Conservation (phyloP, 73 alveolate species). For the Breviolum minutum region DNA sequence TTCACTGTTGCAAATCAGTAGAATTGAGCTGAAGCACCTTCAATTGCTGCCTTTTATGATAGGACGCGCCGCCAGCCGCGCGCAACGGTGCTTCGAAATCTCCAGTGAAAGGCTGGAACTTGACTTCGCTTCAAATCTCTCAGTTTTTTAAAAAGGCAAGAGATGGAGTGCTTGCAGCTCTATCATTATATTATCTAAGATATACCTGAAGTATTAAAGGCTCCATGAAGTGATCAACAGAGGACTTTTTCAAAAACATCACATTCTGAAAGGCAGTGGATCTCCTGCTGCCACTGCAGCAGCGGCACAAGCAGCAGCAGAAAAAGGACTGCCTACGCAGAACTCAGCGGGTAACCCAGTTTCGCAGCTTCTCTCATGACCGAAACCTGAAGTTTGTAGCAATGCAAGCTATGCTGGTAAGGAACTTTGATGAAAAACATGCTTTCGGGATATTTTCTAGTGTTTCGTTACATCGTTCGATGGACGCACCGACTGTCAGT, state of each 20-base stretch:
- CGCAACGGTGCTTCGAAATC: slow-evolving; percentile 37
- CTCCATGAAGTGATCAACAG: not conserved
- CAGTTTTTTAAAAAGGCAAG: not conserved
- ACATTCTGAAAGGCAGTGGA: not conserved
- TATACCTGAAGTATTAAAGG: not conserved
- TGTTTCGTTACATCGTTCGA: too few relatives aligned
- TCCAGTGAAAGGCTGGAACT: slow-evolving; percentile 1
- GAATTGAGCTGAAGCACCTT: not conserved
- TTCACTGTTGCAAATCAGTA: not conserved
- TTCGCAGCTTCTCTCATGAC: not conserved
- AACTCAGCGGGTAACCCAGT: not conserved
- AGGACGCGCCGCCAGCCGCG: slow-evolving; percentile 8
- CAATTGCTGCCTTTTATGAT: not conserved
- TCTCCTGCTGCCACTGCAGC: slow-evolving; percentile 33
- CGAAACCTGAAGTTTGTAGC: not conserved
- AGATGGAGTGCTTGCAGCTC: too few relatives aligned
- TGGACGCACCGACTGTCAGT: too few relatives aligned
- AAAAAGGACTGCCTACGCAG: slow-evolving; percentile 18
- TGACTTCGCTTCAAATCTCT: not conserved
- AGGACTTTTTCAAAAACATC: not conserved
- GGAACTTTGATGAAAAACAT: too few relatives aligned
- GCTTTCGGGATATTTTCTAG: too few relatives aligned
- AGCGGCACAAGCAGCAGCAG: not conserved
- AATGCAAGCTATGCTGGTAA: too few relatives aligned
- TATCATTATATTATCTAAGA: too few relatives aligned